Percentiles rank a stretch among this genome's conserved stretches.
Conservation (phyloP, 148 eudicot genomes). For the Fagopyrum homotropicum region DNA sequence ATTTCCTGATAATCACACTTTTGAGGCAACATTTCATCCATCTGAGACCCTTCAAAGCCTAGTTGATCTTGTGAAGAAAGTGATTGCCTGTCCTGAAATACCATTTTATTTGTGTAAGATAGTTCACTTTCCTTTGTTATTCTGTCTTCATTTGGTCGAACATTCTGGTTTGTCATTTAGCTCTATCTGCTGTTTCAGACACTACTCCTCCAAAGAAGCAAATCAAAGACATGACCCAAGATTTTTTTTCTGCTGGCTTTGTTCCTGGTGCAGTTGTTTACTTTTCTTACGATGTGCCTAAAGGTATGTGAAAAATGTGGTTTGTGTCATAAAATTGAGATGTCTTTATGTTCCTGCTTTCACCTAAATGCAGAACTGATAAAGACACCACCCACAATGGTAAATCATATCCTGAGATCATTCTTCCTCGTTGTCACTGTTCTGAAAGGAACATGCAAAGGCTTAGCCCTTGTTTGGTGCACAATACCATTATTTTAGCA, state of each 20-base stretch:
- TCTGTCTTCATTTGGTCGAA: neutral
- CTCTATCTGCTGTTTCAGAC: slow-evolving; percentile 21
- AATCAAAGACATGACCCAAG: slow-evolving; percentile 56
- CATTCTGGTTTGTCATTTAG: neutral
- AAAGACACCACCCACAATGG: no score
- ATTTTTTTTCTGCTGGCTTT: slow-evolving; percentile 86
- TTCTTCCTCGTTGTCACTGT: no score
- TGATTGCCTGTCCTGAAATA: slow-evolving; percentile 55
- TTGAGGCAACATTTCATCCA: slow-evolving; percentile 83
- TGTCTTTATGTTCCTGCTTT: neutral
- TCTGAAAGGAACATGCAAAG: neutral
- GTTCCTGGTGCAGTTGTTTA: slow-evolving; percentile 93
- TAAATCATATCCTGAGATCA: no score
- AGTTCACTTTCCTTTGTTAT: neutral
- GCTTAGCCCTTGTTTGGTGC: neutral
- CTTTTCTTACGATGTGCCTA: slow-evolving; percentile 56
- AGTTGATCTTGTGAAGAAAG: slow-evolving; percentile 62
- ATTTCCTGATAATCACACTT: slow-evolving; percentile 68
- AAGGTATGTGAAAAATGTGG: slow-evolving; percentile 35
- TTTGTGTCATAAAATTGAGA: neutral
- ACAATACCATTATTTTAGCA: neutral
- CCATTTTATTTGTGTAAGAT: slow-evolving; percentile 69
- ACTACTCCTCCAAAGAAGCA: slow-evolving; percentile 88
- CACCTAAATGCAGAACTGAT: no score
- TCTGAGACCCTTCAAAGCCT: slow-evolving; percentile 70